Conservation (phyloP, 2,329 filamentous ascomycete genomes). For the Tolypocladium ophioglossoides region DNA sequence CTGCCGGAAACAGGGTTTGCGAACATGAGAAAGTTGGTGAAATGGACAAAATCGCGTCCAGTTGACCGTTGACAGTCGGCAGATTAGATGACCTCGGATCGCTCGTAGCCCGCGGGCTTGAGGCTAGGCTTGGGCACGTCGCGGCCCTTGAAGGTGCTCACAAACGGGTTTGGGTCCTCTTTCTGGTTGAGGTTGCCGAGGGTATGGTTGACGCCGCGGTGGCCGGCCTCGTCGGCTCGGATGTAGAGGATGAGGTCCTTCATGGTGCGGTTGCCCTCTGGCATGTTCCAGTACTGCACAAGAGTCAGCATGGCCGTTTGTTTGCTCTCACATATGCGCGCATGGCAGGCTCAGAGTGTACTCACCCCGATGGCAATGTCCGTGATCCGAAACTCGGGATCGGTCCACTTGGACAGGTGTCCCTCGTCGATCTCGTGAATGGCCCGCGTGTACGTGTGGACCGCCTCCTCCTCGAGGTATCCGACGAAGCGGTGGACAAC, state of each 20-base stretch:
- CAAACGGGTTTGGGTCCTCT: slow-evolving; percentile 86
- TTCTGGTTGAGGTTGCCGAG: slow-evolving; percentile 78
- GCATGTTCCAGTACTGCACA: slow-evolving; percentile 78
- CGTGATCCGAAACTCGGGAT: slow-evolving; percentile 60
- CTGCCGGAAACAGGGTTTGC: neutral
- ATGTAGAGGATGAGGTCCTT: slow-evolving; percentile 80
- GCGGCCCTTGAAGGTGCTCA: slow-evolving; percentile 66
- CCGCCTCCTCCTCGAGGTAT: slow-evolving; percentile 94
- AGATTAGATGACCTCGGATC: slow-evolving; percentile 61
- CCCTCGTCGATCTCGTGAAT: slow-evolving; percentile 80
- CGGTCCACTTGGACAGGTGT: slow-evolving; percentile 71
- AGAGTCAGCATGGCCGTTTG: neutral
- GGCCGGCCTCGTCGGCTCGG: slow-evolving; percentile 78
- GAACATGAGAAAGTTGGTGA: neutral
- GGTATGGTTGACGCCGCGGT: slow-evolving; percentile 93
- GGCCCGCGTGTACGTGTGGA: slow-evolving; percentile 86
- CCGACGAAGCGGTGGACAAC: slow-evolving; percentile 94
- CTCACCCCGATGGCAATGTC: slow-evolving; percentile 66
- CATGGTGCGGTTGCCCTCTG: slow-evolving; percentile 73
- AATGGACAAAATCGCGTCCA: neutral
- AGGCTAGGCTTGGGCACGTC: slow-evolving; percentile 54
- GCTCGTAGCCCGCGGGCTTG: slow-evolving; percentile 68
- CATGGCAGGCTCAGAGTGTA: neutral
- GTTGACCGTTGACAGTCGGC: neutral
- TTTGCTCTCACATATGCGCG: neutral